Percentiles rank a stretch among this genome's conserved stretches.
These are phyloP conservation scores for Tuber calosporum DNA, from an alignment of 495 filamentous ascomycete genomes.

Conservation along the genomic window DNA sequence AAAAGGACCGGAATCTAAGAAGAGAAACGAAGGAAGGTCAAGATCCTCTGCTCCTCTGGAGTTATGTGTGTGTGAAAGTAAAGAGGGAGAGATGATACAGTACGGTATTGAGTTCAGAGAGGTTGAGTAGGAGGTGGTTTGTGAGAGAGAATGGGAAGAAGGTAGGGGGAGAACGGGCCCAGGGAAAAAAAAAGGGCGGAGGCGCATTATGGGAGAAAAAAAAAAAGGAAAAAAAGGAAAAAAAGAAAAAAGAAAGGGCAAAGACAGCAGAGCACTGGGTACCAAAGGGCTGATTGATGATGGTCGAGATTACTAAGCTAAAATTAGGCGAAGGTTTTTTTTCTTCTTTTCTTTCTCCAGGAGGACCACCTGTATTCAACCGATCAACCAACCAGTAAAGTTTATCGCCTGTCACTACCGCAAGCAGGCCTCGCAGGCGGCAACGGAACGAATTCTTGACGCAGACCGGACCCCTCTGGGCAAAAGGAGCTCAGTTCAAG, in stretches of 20 bases:
- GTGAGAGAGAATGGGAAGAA: constrained; percentile 31
- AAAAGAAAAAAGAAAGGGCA: constrained; percentile 24
- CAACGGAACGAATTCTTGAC: background rate
- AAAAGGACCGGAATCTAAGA: constrained; percentile 43
- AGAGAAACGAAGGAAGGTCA: constrained; percentile 44
- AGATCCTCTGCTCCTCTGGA: constrained; percentile 45
- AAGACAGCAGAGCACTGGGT: constrained; percentile 19
- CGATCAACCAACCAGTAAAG: constrained; percentile 25
- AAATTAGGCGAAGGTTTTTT: constrained; percentile 33
- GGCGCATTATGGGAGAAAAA: constrained; percentile 26
- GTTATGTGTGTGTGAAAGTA: constrained; percentile 47
- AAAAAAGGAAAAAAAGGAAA: constrained; percentile 33
- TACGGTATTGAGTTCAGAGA: constrained; percentile 31
- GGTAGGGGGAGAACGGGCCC: constrained; percentile 34
- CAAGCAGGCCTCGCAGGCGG: background rate
- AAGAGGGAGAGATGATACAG: constrained; percentile 42
- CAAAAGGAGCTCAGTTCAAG: background rate
- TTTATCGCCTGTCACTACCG: background rate
- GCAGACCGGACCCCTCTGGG: background rate
- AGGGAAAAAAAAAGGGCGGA: constrained; percentile 37
- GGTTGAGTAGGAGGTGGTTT: constrained; percentile 30
- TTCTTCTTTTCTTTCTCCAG: constrained; percentile 1
- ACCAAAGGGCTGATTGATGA: constrained; percentile 33
- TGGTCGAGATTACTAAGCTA: constrained; percentile 5
- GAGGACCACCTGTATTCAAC: constrained; percentile 5